Evolutionary conservation across 1,284 basidiomycete species (phyloP), one percentile per base, ranked within the genome.

Genomic region (Leccinum proliferum): DNA sequence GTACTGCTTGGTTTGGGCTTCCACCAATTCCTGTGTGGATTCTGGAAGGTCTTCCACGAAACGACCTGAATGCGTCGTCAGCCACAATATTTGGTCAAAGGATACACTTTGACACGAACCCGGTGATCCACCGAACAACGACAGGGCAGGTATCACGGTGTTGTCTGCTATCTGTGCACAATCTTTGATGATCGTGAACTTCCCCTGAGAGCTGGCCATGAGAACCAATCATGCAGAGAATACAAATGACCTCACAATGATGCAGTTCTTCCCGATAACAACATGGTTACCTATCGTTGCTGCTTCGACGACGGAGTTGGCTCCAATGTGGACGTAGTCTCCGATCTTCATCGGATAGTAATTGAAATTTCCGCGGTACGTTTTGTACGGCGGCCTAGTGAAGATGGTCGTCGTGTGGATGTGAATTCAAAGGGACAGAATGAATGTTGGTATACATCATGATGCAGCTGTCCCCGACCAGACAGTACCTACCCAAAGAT

Each of bases 301-400:
- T 1, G 97, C 96, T 77, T 99, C 96, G 14, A 99, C 84, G 60
- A 99, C 86, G 35, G 86, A 87, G 64, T 87, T 86, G 15, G 90
- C 84, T 5, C 96, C 97, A 58, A 99, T 93, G 64, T 94, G 89
- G 32, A 98, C 96, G 73, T 93, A 89, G 76, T 99, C 96, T 2
- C 94, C 93, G 34, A 99, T 88, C 74, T 96, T 95, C 87, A 98
- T 93, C 2, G 97, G 96, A 72, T 98, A 98, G 77, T 97, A 98
- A 69, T 97, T 98, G 83, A 97, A 98, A 63, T 88, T 87, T 59
- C 92, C 92, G 62, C 92, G 86, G 72, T 93, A 94, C 0, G 92
- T 94, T 77, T 94, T 94, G 76, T 93, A 93, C 4, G 92, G 91
- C 15, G 91, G 90, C 65, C 90, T 92, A 52, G 21, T 12, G 15